These are phyloP conservation scores for Rhodotorula graminis DNA, from an alignment of 768 basidiomycete species.

Conservation along the genomic window DNA sequence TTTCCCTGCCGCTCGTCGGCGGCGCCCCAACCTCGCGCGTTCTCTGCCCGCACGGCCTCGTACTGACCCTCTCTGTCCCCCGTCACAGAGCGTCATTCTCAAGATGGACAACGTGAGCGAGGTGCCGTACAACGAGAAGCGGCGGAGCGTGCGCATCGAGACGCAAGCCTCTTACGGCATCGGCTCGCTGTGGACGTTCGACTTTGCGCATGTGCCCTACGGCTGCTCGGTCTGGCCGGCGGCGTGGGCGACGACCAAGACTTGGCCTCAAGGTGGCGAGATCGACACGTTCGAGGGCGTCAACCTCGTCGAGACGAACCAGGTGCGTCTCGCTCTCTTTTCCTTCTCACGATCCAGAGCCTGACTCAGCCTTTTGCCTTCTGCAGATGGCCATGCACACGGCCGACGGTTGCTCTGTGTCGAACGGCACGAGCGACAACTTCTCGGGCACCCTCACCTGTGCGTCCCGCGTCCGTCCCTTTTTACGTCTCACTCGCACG, in stretches of 20 bases:
- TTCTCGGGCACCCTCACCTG: constrained; percentile 5
- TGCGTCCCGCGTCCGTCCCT: too few species aligned
- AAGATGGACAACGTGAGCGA: constrained; percentile 31
- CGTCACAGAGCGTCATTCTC: constrained; percentile 25
- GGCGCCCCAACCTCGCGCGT: too few species aligned
- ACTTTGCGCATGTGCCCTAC: constrained; percentile 50
- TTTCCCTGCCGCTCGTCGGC: background rate
- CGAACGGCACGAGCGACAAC: constrained; percentile 21
- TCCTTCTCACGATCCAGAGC: background rate
- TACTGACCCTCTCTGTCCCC: background rate
- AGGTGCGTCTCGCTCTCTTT: constrained; percentile 50
- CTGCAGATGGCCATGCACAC: constrained; percentile 59
- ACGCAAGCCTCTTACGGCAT: constrained; percentile 21
- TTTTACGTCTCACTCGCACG: too few species aligned
- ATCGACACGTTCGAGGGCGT: constrained; percentile 80
- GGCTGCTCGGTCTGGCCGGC: constrained; percentile 50
- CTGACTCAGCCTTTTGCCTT: background rate
- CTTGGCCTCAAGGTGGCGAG: constrained; percentile 47
- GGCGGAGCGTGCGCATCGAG: constrained; percentile 41
- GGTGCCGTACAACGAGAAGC: constrained; percentile 41
- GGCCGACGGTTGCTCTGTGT: constrained; percentile 47
- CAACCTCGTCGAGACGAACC: constrained; percentile 61
- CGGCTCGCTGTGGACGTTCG: constrained; percentile 36
- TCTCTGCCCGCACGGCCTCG: too few species aligned
- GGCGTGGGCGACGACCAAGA: constrained; percentile 6